Percentiles rank a stretch among this genome's conserved stretches.
These are phyloP conservation scores for Albifimbria verrucaria DNA, from an alignment of 2,329 filamentous ascomycete genomes.

Conservation along the genomic window DNA sequence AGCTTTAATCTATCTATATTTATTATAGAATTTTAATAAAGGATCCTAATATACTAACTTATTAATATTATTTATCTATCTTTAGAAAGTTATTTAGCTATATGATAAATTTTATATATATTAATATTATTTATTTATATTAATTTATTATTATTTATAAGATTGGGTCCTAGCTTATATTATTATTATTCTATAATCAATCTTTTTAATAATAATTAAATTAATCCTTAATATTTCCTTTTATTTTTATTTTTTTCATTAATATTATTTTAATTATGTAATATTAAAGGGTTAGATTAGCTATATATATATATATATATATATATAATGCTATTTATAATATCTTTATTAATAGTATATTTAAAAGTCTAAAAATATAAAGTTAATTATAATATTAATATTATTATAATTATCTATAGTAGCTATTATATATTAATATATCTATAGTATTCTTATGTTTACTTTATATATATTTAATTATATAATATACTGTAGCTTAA, in stretches of 20 bases:
- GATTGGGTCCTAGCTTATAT: too few relatives aligned
- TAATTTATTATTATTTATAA: too few relatives aligned
- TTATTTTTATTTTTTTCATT: neutral
- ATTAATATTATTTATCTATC: slow-evolving; percentile 1
- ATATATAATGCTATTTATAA: neutral
- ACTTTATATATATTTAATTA: neutral
- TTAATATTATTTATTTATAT: too few relatives aligned
- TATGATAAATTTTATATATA: too few relatives aligned
- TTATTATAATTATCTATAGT: neutral
- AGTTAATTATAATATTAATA: slow-evolving; percentile 2
- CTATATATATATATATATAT: slow-evolving; percentile 1
- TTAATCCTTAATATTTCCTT: neutral
- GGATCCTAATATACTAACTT: slow-evolving; percentile 2
- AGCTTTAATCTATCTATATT: slow-evolving; percentile 1
- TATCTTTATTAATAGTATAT: slow-evolving; percentile 1
- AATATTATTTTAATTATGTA: neutral
- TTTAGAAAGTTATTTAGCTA: neutral
- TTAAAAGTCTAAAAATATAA: slow-evolving; percentile 1
- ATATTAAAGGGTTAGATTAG: neutral
- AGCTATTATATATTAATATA: neutral
- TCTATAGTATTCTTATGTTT: neutral
- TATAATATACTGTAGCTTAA: neutral
- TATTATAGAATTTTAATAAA: slow-evolving; percentile 1
- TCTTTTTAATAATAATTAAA: neutral
- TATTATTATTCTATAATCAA: too few relatives aligned